Evolutionary conservation across 352 stramenopile genomes (phyloP), one percentile per base, ranked within the genome.

Genomic region (Phytophthora kernoviae): DNA sequence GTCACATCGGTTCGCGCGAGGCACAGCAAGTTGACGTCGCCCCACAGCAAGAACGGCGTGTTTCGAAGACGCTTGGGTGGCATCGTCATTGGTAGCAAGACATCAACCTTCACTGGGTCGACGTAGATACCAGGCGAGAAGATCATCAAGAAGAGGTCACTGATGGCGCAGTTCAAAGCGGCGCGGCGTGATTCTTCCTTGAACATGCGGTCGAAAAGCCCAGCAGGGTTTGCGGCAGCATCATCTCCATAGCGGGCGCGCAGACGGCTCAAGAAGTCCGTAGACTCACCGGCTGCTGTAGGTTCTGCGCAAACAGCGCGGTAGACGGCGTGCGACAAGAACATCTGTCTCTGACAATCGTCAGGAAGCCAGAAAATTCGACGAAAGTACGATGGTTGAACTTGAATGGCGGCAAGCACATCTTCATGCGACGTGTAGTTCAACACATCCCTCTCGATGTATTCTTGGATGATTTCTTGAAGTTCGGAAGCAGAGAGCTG

Each of bases 101-200:
- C 30, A 32, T 57, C 36, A n/a, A 62, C 17, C 32, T 64, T 64
- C 2, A 57, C n/a, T 10, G 55, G 47, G 15, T 64, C 46, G 2
- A 57, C 36, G 40, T 64, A 64, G 7, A 57, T 9, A 0, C 6
- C 26, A 20, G 55, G 46, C 15, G 55, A 22, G 22, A 53, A 57
- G 17, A 52, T n/a, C 46, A 51, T 57, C 27, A 53, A 5, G 34
- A 64, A 58, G 17, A 57, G 33, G 14, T 57, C n/a, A n/a, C 39
- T 22, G 2, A 27, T 48, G 14, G 46, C 36, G 36, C 44, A 36
- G n/a, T 51, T 22, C 14, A 36, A 15, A 36, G 14, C 22, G 2
- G 11, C 44, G 12, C 21, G 11, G 4, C 26, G 22, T 12, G 44
- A 15, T 5, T 20, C 24, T 4, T 36, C 44, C 3, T 9, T 11